These are phyloP conservation scores for Podaxis rugospora DNA, from an alignment of 768 basidiomycete genomes.

Conservation along the genomic window DNA sequence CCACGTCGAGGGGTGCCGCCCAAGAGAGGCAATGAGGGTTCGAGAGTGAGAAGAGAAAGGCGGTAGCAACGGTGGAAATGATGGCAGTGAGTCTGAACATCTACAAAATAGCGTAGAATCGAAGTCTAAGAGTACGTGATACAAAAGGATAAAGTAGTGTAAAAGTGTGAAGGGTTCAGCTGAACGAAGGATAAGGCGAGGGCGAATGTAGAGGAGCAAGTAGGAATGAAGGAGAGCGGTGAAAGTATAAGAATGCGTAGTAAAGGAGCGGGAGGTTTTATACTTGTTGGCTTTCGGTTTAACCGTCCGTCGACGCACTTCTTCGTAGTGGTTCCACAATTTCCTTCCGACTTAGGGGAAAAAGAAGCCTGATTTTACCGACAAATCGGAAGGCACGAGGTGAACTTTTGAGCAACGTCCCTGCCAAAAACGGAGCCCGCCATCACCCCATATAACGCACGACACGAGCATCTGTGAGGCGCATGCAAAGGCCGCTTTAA, in stretches of 20 bases:
- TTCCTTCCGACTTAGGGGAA: neutral
- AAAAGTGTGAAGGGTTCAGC: neutral
- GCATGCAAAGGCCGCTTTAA: neutral
- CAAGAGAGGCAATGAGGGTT: neutral
- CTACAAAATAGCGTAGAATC: neutral
- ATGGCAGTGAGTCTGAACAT: neutral
- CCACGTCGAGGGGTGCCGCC: neutral
- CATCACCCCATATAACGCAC: neutral
- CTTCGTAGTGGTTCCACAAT: constrained; percentile 2
- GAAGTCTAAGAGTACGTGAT: neutral
- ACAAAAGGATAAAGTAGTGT: neutral
- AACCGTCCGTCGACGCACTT: neutral
- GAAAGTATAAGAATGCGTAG: neutral
- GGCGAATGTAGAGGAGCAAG: neutral
- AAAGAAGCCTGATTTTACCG: neutral
- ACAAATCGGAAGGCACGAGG: neutral
- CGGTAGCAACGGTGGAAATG: neutral
- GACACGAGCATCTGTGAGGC: neutral
- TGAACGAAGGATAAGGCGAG: neutral
- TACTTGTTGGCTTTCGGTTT: neutral
- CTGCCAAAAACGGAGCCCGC: neutral
- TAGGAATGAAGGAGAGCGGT: neutral
- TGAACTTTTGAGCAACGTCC: neutral
- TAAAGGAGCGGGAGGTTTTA: neutral
- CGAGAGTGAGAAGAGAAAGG: neutral